A percentile compares a stretch with the other conserved stretches of the same genome.
These are phyloP conservation scores for Xylariaceae sp. DNA, from an alignment of 2,329 filamentous ascomycete species.

Conservation along the genomic window DNA sequence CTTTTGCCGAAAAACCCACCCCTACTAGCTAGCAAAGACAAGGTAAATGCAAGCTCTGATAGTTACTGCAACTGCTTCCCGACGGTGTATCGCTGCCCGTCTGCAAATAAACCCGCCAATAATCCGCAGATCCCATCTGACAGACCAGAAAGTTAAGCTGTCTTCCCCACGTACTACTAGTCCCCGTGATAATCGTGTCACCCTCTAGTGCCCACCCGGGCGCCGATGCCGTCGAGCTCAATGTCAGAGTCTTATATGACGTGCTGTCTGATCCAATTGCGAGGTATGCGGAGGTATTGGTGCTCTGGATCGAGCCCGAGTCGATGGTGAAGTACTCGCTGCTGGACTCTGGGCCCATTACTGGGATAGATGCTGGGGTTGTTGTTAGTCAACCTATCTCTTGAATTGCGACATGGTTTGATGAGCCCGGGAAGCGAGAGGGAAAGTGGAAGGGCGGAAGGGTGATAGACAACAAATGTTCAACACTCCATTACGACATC, in stretches of 20 bases:
- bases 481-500: too few relatives aligned
- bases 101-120: conserved; percentile 53
- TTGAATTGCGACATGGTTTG: not conserved
- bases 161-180: conserved; percentile 24
- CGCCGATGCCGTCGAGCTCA: conserved; percentile 34
- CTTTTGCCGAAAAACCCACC: not conserved
- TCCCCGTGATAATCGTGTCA: conserved; percentile 28
- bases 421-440: too few relatives aligned
- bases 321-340: conserved; percentile 50
- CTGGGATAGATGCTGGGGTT: conserved; percentile 38
- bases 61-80: conserved; percentile 51
- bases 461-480: too few relatives aligned
- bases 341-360: conserved; percentile 50
- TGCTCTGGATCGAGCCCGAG: conserved; percentile 44
- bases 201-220: conserved; percentile 51
- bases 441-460: too few relatives aligned
- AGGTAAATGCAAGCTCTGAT: conserved; percentile 53
- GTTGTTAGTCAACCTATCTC: not conserved
- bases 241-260: conserved; percentile 52
- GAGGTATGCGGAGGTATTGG: conserved; percentile 46
- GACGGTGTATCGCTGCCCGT: conserved; percentile 49
- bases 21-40: conserved; percentile 42
- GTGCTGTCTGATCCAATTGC: conserved; percentile 45
- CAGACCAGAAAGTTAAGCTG: conserved; percentile 53
- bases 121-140: conserved; percentile 37